Evolutionary conservation across 805 yeast genomes (phyloP).

Genomic region (Hanseniaspora hatyaiensis): DNA sequence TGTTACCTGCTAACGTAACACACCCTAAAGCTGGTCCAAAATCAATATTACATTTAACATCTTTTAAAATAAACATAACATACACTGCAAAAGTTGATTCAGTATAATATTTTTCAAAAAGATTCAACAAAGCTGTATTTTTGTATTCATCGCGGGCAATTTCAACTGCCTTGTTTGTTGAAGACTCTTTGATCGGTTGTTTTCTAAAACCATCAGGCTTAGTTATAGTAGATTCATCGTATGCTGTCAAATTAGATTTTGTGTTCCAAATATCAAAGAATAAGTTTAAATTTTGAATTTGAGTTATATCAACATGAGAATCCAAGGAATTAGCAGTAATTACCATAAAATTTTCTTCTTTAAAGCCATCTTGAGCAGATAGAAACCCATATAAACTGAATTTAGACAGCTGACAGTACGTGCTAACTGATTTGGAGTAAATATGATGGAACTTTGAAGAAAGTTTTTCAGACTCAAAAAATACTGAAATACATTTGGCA

Average conservation of each 20-base stretch:
- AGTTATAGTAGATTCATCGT: neutral
- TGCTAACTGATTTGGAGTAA: slow-evolving; percentile 82
- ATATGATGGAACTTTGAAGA: slow-evolving; percentile 74
- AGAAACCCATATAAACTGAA: slow-evolving; percentile 39
- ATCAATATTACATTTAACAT: slow-evolving; percentile 49
- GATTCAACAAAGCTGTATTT: slow-evolving; percentile 14
- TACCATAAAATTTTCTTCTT: slow-evolving; percentile 1
- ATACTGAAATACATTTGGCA: slow-evolving; percentile 34
- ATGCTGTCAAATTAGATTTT: slow-evolving; percentile 26
- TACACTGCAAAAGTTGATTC: slow-evolving; percentile 53
- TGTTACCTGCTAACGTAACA: slow-evolving; percentile 42
- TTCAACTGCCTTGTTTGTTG: neutral
- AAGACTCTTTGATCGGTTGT: too few relatives aligned
- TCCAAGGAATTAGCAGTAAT: slow-evolving; percentile 11
- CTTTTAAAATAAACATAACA: slow-evolving; percentile 43
- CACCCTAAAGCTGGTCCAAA: slow-evolving; percentile 77
- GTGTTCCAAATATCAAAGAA: slow-evolving; percentile 79
- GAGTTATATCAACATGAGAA: slow-evolving; percentile 62
- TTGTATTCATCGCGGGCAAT: neutral
- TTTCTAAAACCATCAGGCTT: too few relatives aligned
- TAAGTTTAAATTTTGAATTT: slow-evolving; percentile 72
- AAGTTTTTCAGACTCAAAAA: slow-evolving; percentile 43
- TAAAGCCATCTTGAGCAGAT: slow-evolving; percentile 18
- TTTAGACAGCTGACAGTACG: slow-evolving; percentile 48
- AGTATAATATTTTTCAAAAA: slow-evolving; percentile 41